Percentiles rank a stretch among this genome's conserved stretches.
Conservation (phyloP, 768 basidiomycete species). For the Boletus tylopilopsis region DNA sequence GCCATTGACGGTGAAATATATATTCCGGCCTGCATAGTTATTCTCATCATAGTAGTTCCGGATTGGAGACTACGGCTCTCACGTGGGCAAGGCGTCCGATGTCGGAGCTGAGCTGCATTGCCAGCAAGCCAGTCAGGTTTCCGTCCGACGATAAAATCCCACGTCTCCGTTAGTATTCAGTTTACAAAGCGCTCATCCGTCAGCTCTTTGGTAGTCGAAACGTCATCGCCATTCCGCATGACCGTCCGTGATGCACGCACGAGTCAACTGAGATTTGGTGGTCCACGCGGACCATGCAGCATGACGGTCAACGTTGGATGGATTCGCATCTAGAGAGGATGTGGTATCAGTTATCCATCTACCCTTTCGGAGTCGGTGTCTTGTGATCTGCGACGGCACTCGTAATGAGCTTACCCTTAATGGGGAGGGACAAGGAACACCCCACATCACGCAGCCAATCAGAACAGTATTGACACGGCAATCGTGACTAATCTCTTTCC, state of each 20-base stretch:
- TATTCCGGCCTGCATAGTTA: background rate
- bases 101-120: background rate
- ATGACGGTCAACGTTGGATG: too few relatives aligned
- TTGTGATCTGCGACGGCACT: too few relatives aligned
- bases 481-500: background rate
- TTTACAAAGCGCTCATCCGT: slow-evolving; percentile 6
- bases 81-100: background rate
- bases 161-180: background rate
- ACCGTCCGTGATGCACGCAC: too few relatives aligned
- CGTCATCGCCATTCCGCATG: too few relatives aligned
- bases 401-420: too few relatives aligned
- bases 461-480: background rate
- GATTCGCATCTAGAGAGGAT: too few relatives aligned
- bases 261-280: too few relatives aligned
- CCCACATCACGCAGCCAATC: too few relatives aligned
- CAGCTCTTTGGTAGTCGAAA: background rate
- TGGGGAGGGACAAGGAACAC: too few relatives aligned
- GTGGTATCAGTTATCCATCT: too few relatives aligned
- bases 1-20: background rate
- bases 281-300: too few relatives aligned
- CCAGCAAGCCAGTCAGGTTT: background rate
- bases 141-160: background rate
- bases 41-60: background rate
- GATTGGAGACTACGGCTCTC: background rate
- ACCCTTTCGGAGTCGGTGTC: too few relatives aligned